A percentile compares a stretch with the other conserved stretches of the same genome.
These are phyloP conservation scores for Neodidymelliopsis sp. DNA, from an alignment of 2,329 filamentous ascomycete species.

Conservation along the genomic window DNA sequence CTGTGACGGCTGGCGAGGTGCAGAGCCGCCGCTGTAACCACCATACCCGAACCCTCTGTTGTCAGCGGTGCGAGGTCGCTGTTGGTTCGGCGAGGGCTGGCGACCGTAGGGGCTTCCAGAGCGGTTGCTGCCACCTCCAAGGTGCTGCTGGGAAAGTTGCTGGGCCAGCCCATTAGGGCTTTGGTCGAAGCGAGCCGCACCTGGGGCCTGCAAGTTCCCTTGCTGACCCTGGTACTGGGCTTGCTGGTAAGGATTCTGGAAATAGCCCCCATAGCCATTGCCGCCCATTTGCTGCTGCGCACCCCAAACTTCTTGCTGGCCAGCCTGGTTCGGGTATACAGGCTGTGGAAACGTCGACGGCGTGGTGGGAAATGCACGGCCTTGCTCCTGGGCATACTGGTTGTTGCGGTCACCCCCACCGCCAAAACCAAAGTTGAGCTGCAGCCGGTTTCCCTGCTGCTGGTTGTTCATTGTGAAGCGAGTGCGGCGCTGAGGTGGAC, in stretches of 20 bases:
- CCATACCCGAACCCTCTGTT: conserved; percentile 66
- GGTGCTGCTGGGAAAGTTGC: conserved; percentile 96
- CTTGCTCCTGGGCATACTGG: conserved; percentile 53
- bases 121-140: conserved; percentile 71
- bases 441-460: conserved; percentile 55
- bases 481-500: conserved; percentile 17
- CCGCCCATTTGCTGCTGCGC: conserved; percentile 54
- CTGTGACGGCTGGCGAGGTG: conserved; percentile 65
- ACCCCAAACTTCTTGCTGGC: conserved; percentile 68
- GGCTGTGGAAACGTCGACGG: conserved; percentile 97
- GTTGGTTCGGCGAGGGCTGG: conserved; percentile 72
- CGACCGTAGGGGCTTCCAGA: conserved; percentile 71
- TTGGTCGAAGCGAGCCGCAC: conserved; percentile 70
- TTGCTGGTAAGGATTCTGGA: conserved; percentile 58
- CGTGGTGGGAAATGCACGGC: conserved; percentile 68
- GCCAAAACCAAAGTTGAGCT: conserved; percentile 61
- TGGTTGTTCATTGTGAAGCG: conserved; percentile 45
- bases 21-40: conserved; percentile 72
- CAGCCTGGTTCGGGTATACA: conserved; percentile 69
- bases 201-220: conserved; percentile 57
- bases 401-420: conserved; percentile 46
- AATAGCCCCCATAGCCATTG: conserved; percentile 57
- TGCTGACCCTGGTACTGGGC: conserved; percentile 60
- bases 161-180: conserved; percentile 90
- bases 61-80: conserved; percentile 85